phyloP scores from a whole-genome alignment of 1,139 yeast genomes.

The Protomyces gravidus region DNA sequence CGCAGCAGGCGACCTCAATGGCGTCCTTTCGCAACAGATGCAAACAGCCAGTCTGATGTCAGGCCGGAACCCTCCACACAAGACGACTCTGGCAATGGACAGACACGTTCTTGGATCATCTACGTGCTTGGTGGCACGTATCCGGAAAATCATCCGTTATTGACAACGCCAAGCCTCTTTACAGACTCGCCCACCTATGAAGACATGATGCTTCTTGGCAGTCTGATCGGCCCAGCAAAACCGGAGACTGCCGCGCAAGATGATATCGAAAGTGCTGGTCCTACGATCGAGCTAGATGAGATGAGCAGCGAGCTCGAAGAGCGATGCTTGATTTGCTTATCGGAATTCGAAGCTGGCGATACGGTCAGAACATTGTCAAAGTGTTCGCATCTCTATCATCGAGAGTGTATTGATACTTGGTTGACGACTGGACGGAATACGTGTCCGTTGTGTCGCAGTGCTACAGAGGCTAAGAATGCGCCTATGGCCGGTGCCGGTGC shows the following conservation, averaged over 20 bases:
- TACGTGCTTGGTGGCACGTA: slow-evolving; percentile 51
- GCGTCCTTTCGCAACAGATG: slow-evolving; percentile 12
- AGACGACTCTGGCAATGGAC: slow-evolving; percentile 2
- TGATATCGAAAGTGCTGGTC: slow-evolving; percentile 46
- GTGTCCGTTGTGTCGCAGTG: slow-evolving; percentile 50
- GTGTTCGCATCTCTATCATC: slow-evolving; percentile 53
- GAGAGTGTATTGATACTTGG: slow-evolving; percentile 56
- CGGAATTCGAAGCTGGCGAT: slow-evolving; percentile 48
- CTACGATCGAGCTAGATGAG: slow-evolving; percentile 34
- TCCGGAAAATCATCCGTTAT: slow-evolving; percentile 49
- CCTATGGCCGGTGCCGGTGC: background rate
- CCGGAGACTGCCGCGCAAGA: slow-evolving; percentile 46
- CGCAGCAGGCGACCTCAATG: slow-evolving; percentile 16
- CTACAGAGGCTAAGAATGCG: slow-evolving; percentile 12
- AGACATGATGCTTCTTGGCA: slow-evolving; percentile 47
- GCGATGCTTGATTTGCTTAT: slow-evolving; percentile 52
- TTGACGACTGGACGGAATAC: slow-evolving; percentile 51
- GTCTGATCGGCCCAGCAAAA: slow-evolving; percentile 47
- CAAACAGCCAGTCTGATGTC: background rate
- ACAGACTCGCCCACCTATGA: slow-evolving; percentile 51
- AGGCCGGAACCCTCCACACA: background rate
- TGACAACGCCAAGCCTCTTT: slow-evolving; percentile 48
- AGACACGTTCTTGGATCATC: slow-evolving; percentile 48
- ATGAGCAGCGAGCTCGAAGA: slow-evolving; percentile 37
- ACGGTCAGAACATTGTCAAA: slow-evolving; percentile 45